phyloP scores from a whole-genome alignment of 495 filamentous ascomycete species.

The Neurospora sp. region DNA sequence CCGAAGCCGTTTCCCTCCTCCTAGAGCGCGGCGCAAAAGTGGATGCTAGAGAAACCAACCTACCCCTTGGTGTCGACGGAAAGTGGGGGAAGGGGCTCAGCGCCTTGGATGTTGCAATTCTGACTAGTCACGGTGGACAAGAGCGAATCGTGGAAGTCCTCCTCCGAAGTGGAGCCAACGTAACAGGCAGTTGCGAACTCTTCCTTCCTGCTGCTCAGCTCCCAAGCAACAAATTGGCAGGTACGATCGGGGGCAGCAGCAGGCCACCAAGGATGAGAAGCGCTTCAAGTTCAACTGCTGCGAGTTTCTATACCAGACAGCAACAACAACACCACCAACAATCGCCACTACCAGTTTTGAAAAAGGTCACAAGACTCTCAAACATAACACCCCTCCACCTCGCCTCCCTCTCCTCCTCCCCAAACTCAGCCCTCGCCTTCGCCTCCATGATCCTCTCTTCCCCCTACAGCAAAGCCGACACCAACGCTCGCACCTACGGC shows the following conservation, averaged over 20 bases:
- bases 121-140: neutral
- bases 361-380: neutral
- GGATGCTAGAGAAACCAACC: neutral
- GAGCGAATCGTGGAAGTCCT: constrained; percentile 3
- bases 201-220: neutral
- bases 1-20: constrained; percentile 7
- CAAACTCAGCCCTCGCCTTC: neutral
- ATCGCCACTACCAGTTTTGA: neutral
- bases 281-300: neutral
- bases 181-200: neutral
- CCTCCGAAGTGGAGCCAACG: constrained; percentile 3
- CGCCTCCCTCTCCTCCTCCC: neutral
- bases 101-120: constrained; percentile 13
- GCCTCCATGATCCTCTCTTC: neutral
- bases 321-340: neutral
- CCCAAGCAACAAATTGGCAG: neutral
- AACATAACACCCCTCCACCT: neutral
- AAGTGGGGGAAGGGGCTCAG: neutral
- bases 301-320: neutral
- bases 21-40: constrained; percentile 8
- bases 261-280: neutral
- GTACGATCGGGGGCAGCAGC: neutral
- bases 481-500: neutral
- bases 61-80: neutral
- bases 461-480: neutral